phyloP scores from a whole-genome alignment of 805 yeast species.

The Blastobotrys attinorum region DNA sequence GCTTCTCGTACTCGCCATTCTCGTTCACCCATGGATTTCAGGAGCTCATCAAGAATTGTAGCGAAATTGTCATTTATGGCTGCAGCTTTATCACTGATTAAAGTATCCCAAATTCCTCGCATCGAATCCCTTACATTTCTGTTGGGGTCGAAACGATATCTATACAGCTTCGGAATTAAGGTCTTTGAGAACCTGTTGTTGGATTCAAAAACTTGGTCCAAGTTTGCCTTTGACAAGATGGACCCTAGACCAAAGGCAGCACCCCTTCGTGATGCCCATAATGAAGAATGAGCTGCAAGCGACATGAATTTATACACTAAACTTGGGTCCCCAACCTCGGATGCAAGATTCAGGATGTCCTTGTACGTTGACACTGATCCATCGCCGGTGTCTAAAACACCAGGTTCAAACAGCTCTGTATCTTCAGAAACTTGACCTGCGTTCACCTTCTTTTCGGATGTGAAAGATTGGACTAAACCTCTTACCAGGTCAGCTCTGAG shows the following conservation, averaged over 20 bases:
- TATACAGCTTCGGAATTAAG: constrained; percentile 71
- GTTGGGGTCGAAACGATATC: constrained; percentile 83
- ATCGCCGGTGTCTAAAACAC: constrained; percentile 68
- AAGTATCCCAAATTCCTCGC: constrained; percentile 79
- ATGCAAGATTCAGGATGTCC: constrained; percentile 79
- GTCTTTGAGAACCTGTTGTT: constrained; percentile 48
- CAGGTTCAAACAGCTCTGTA: constrained; percentile 80
- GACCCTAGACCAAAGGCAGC: constrained; percentile 90
- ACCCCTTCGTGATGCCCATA: constrained; percentile 92
- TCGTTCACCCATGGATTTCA: constrained; percentile 61
- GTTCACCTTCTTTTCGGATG: constrained; percentile 46
- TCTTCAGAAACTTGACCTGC: constrained; percentile 71
- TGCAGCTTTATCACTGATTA: constrained; percentile 52
- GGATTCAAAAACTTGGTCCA: constrained; percentile 51
- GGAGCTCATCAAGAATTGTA: constrained; percentile 54
- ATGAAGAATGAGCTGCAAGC: constrained; percentile 72
- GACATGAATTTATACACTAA: constrained; percentile 93
- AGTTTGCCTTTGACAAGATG: constrained; percentile 67
- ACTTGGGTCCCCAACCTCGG: constrained; percentile 94
- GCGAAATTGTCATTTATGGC: constrained; percentile 48
- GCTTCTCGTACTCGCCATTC: constrained; percentile 97
- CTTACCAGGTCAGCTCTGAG: constrained; percentile 67
- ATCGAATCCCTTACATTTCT: constrained; percentile 67
- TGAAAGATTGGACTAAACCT: constrained; percentile 66
- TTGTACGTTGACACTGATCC: constrained; percentile 87